Percentiles rank a stretch among this genome's conserved stretches.
Evolutionary conservation across 2,329 filamentous ascomycete species (phyloP).

Genomic region (Exophiala spinifera): DNA sequence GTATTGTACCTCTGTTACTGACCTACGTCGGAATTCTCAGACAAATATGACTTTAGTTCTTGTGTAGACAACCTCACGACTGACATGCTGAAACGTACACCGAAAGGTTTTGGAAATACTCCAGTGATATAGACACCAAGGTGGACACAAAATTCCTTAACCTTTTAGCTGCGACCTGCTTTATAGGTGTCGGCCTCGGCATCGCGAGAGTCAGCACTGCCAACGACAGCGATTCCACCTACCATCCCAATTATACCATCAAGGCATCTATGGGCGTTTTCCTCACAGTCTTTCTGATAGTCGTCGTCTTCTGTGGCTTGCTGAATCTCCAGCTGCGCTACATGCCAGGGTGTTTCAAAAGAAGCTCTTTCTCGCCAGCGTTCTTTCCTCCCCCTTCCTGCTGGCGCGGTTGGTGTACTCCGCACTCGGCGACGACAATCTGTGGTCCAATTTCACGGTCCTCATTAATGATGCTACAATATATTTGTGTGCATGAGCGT

Average conservation of each 20-base stretch:
- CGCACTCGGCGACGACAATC: background rate
- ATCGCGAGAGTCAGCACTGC: background rate
- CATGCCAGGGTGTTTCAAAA: background rate
- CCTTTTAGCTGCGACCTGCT: background rate
- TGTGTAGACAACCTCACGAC: too few relatives aligned
- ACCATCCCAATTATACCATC: background rate
- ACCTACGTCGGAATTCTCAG: background rate
- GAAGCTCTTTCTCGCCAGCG: background rate
- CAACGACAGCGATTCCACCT: background rate
- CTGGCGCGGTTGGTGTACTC: background rate
- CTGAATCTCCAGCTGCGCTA: background rate
- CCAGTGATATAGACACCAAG: background rate
- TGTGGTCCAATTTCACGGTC: background rate
- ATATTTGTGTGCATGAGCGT: background rate
- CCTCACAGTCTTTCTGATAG: background rate
- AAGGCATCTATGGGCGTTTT: background rate
- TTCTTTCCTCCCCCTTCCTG: background rate
- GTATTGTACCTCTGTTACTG: background rate
- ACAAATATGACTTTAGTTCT: background rate
- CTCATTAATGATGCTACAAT: background rate
- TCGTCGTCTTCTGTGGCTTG: background rate
- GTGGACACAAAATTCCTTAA: background rate
- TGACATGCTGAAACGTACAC: background rate
- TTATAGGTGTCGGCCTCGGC: background rate
- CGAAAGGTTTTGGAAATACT: background rate